Evolutionary conservation across 169 alveolate species (phyloP), one percentile per base, ranked within the genome.

Genomic region (Cryptosporidium meleagridis): DNA sequence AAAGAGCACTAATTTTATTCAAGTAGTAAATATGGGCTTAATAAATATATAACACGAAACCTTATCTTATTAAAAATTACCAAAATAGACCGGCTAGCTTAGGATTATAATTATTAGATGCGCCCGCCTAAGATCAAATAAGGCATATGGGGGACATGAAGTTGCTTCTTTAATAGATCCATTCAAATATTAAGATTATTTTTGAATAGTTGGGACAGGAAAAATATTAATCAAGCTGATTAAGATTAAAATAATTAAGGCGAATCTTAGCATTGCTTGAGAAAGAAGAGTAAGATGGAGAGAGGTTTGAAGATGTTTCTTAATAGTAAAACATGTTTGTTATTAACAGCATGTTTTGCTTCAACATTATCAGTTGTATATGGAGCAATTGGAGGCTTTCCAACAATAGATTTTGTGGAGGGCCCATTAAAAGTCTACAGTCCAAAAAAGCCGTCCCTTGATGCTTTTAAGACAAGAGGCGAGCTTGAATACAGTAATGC

Each of bases 81-180:
- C 21, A 9, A 12, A 53, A 55, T 55, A 65, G 72, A 65, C 72
- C 72, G 33, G 18, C 41, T 8, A 18, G 72, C 72, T 31, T 33
- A 59, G 1, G 86, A 69, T 45, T 0, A 6, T 9, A 73, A 73
- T 73, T 73, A 55, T 37, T 73, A 73, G 86, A 73, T 73, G 86
- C 21, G 35, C 86, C 86, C 86, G 86, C 86, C 86, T 37, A 70
- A 59, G 86, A 73, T 73, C 86, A 73, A 8, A 14, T 53, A 53
- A 72, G 86, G 31, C 16, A 21, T 37, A 37, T 70, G 85, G 51
- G 85, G 86, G 86, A 53, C 58, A 73, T 16, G 39, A 55, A 7
- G 71, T 55, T 37, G 53, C 62, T 21, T 53, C 31, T 59, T 73
- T 73, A 33, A 73, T 73, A 73, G 86, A 73, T 73, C 86, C 29